Base-by-base conservation (phyloP, 169 alveolate genomes). In the Theileria orientalis region DNA sequence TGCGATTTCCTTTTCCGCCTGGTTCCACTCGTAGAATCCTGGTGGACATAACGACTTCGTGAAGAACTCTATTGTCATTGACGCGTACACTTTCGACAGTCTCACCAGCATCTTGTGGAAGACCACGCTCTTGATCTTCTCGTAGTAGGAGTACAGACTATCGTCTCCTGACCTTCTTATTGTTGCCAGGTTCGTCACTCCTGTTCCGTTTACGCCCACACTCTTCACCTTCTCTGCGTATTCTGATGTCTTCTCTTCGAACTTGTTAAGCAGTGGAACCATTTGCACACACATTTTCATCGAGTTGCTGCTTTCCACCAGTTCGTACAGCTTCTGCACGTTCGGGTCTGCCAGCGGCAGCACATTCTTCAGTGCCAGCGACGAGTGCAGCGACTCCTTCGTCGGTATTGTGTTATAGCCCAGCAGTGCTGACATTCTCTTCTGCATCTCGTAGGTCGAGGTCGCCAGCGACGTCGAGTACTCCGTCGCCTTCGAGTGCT, bases 371-470 rank as follows among this genome's bases (percentile, higher is more conserved):
- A 91, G 77, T 32, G 75, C 76, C 68, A 93, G 71, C 61, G 89
- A 93, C 51, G 76, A 73, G 68, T 86, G 90, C 68, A 93, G 78
- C 41, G 93, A 83, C 70, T 93, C 97, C 46, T 90, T 87, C 37
- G 93, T 83, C 63, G 97, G 96, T n/a, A 94, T 86, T 37, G 90
- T 83, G 23, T 76, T 83, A 68, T 91, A 93, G 0, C 95, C 96
- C 60, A 93, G 78, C 25, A 92, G 67, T 23, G 92, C 63, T 5
- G 97, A 85, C 90, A 93, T 90, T 27, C 91, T 76, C 64, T 91
- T 93, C 73, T 91, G 94, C 83, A 86, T 84, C 69, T 92, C 94
- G 69, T 90, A 91, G 19, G 62, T 37, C 27, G 88, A 75, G 16
- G 84, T 60, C 11, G 82, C 41, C 69, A 66, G n/a, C 25, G 75